phyloP scores from a whole-genome alignment of 225 moss, liverwort and hornwort genomes.

The Thuidium tamariscinum region DNA sequence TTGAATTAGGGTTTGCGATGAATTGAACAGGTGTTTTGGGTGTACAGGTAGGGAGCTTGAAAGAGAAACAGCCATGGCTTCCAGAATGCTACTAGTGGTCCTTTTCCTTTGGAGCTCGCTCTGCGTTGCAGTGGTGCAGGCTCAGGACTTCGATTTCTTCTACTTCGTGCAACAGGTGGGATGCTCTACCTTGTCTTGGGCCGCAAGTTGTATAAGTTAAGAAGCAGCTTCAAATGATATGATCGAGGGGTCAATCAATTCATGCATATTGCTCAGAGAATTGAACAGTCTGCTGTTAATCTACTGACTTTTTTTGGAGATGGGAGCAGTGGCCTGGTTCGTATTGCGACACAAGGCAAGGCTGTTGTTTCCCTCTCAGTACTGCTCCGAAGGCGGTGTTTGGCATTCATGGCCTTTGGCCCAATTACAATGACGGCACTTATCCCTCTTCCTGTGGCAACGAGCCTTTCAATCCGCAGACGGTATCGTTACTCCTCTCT shows the following conservation, averaged over 20 bases:
- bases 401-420: conserved; percentile 43
- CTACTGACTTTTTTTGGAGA: background rate
- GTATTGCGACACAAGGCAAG: conserved; percentile 29
- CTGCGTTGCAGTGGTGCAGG: conserved; percentile 5
- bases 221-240: background rate
- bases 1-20: background rate
- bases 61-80: background rate
- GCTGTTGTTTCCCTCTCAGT: conserved; percentile 29
- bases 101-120: conserved; percentile 4
- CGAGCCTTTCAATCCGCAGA: conserved; percentile 9
- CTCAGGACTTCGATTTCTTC: conserved; percentile 37
- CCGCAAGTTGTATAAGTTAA: background rate
- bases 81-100: background rate
- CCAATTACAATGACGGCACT: conserved; percentile 18
- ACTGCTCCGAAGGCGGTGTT: conserved; percentile 25
- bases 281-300: background rate
- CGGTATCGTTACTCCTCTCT: background rate
- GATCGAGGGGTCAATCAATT: background rate
- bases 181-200: background rate
- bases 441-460: conserved; percentile 26
- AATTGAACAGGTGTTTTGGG: background rate
- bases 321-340: conserved; percentile 41
- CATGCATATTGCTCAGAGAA: background rate
- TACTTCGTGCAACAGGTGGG: conserved; percentile 43
- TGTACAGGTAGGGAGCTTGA: background rate